phyloP scores from a whole-genome alignment of 495 filamentous ascomycete genomes.

The Cudoniella acicularis region DNA sequence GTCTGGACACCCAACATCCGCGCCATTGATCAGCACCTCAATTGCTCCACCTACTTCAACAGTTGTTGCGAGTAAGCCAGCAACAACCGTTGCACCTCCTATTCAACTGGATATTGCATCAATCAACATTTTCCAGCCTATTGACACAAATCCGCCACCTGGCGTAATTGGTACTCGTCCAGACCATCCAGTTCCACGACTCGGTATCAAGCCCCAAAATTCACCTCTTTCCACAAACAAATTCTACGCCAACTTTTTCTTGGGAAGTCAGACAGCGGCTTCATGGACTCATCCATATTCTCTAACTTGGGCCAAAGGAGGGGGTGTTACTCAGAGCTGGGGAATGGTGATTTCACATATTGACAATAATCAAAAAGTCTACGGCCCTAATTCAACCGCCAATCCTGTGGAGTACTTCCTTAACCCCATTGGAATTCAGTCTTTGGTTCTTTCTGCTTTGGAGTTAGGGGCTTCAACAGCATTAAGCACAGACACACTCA shows the following conservation, averaged over 20 bases:
- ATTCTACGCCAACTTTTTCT: slow-evolving; percentile 87
- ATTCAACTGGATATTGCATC: slow-evolving; percentile 10
- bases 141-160: slow-evolving; percentile 57
- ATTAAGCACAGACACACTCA: slow-evolving; percentile 59
- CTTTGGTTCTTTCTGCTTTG: slow-evolving; percentile 69
- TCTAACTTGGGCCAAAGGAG: slow-evolving; percentile 69
- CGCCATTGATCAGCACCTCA: slow-evolving; percentile 16
- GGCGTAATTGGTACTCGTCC: slow-evolving; percentile 44
- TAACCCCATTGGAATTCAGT: slow-evolving; percentile 79
- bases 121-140: slow-evolving; percentile 50
- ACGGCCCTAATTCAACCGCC: slow-evolving; percentile 51
- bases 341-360: slow-evolving; percentile 74
- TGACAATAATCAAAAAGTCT: slow-evolving; percentile 60
- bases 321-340: slow-evolving; percentile 63
- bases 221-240: slow-evolving; percentile 77
- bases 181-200: slow-evolving; percentile 40
- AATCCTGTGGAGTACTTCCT: slow-evolving; percentile 67
- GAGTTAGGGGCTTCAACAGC: slow-evolving; percentile 60
- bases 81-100: neutral
- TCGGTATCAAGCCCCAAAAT: slow-evolving; percentile 37
- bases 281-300: slow-evolving; percentile 87
- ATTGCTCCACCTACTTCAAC: slow-evolving; percentile 19
- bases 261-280: slow-evolving; percentile 65
- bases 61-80: slow-evolving; percentile 1
- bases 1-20: slow-evolving; percentile 8